Percentiles rank a stretch among this genome's conserved stretches.
Conservation (phyloP, 306 rosid genomes). For the Quercus engelmannii region DNA sequence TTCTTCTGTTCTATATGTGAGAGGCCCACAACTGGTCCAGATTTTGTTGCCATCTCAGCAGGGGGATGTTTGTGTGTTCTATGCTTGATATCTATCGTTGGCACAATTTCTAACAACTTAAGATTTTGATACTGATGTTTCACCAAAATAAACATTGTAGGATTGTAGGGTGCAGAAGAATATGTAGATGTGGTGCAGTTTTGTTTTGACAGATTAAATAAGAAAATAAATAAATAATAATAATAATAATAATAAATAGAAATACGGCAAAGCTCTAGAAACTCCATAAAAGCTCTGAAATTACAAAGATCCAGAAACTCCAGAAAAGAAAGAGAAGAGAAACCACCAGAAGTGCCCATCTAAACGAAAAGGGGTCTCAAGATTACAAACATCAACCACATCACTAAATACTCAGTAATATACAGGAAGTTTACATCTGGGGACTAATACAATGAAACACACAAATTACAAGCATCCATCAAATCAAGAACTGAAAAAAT, state of each 20-base stretch:
- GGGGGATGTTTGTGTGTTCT: background rate
- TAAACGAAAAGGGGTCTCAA: background rate
- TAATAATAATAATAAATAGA: background rate
- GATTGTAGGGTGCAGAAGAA: background rate
- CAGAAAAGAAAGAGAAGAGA: background rate
- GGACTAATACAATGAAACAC: no score
- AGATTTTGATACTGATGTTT: background rate
- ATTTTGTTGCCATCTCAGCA: background rate
- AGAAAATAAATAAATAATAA: background rate
- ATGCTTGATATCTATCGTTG: background rate
- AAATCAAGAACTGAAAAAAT: no score
- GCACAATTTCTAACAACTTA: background rate
- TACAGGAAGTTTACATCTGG: no score
- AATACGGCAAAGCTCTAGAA: background rate
- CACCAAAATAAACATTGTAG: background rate
- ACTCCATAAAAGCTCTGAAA: background rate
- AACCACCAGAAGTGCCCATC: background rate
- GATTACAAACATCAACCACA: background rate
- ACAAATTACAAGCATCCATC: no score
- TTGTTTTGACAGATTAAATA: background rate
- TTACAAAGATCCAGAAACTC: background rate
- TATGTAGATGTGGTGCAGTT: background rate
- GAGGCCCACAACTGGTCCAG: background rate
- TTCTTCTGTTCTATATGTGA: background rate
- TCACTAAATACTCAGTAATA: background rate